phyloP scores from a whole-genome alignment of 805 yeast species.

The Dipodascopsis uninucleata region DNA sequence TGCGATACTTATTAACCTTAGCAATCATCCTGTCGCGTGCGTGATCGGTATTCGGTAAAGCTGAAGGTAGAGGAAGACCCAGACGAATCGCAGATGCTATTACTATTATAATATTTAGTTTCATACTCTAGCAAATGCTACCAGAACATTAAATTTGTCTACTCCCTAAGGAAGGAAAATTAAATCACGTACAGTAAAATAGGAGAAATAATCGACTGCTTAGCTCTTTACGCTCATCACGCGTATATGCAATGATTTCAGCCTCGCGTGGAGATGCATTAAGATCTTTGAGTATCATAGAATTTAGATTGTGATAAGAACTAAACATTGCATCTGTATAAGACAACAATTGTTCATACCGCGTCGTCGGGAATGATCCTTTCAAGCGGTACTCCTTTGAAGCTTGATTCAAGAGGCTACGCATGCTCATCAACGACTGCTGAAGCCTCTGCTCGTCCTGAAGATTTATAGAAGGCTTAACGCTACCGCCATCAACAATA shows the following conservation, averaged over 20 bases:
- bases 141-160: too few species aligned
- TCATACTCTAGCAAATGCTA: too few species aligned
- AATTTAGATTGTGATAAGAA: conserved; percentile 66
- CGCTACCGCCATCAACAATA: conserved; percentile 6
- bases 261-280: conserved; percentile 50
- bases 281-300: conserved; percentile 60
- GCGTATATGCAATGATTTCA: conserved; percentile 52
- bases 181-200: conserved; percentile 48
- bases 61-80: conserved; percentile 73
- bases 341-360: conserved; percentile 49
- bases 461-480: conserved; percentile 11
- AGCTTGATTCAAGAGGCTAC: conserved; percentile 27
- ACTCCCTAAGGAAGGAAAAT: not conserved
- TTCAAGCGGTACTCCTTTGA: conserved; percentile 64
- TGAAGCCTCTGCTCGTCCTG: conserved; percentile 17
- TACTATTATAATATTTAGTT: conserved; percentile 39
- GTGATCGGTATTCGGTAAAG: conserved; percentile 72
- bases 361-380: conserved; percentile 60
- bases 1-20: conserved; percentile 59
- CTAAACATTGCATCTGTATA: conserved; percentile 66
- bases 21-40: conserved; percentile 66
- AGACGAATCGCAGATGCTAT: conserved; percentile 69
- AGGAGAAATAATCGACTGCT: conserved; percentile 69
- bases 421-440: conserved; percentile 26
- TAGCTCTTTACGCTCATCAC: conserved; percentile 47